phyloP scores from a whole-genome alignment of 306 rosid species.

The Arachis hypogaea region DNA sequence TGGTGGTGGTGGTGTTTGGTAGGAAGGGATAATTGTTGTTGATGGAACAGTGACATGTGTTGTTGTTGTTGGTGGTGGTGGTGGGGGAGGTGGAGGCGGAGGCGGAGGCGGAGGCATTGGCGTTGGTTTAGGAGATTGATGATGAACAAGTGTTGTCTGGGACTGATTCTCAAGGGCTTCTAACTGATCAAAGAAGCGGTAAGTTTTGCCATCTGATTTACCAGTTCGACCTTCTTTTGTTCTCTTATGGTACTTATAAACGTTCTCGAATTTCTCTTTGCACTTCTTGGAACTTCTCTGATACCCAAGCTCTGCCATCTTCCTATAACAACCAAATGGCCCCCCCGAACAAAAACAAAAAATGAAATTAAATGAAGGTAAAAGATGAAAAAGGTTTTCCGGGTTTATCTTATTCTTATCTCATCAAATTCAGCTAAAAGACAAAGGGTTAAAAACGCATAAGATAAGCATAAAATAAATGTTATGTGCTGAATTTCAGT shows the following conservation, averaged over 20 bases:
- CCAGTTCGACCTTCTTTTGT: constrained; percentile 88
- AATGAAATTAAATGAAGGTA: background rate
- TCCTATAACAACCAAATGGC: constrained; percentile 52
- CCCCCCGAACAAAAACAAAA: background rate
- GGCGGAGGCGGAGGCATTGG: constrained; percentile 1
- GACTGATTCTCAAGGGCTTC: constrained; percentile 68
- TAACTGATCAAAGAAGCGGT: constrained; percentile 82
- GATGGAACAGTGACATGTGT: constrained; percentile 62
- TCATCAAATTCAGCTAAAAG: constrained; percentile 50
- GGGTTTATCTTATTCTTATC: constrained; percentile 37
- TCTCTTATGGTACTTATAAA: constrained; percentile 90
- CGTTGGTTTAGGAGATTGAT: constrained; percentile 31
- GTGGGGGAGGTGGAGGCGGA: constrained; percentile 9
- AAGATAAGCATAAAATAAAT: constrained; percentile 28
- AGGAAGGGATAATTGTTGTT: constrained; percentile 45
- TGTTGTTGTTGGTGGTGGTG: background rate
- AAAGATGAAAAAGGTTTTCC: background rate
- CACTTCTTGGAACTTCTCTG: constrained; percentile 86
- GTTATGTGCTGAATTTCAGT: constrained; percentile 2
- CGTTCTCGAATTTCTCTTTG: constrained; percentile 96
- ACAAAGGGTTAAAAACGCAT: constrained; percentile 31
- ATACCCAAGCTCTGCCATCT: constrained; percentile 86
- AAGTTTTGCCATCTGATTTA: constrained; percentile 79
- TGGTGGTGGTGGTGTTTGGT: constrained; percentile 42
- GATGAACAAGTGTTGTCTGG: constrained; percentile 28